A percentile compares a stretch with the other conserved stretches of the same genome.
Evolutionary conservation across 2,329 filamentous ascomycete species (phyloP).

Genomic region (Pestalotiopsis sp.): DNA sequence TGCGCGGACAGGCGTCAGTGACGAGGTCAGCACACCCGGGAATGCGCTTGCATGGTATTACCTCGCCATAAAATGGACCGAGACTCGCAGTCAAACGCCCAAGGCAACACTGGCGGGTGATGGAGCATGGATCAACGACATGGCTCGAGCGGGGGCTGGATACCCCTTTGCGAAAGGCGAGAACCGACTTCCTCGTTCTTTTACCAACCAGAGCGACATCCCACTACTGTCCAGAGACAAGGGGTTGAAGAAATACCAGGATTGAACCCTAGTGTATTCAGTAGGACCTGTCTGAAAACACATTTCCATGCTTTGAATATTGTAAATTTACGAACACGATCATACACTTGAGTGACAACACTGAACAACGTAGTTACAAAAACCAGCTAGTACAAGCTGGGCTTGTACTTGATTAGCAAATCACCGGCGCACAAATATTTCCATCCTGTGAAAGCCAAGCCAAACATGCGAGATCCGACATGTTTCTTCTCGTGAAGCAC

Average conservation of each 20-base stretch:
- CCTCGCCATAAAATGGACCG: slow-evolving; percentile 68
- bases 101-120: slow-evolving; percentile 55
- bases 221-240: background rate
- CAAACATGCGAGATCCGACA: background rate
- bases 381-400: too few relatives aligned
- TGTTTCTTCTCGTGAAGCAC: background rate
- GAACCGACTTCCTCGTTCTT: slow-evolving; percentile 59
- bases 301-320: too few relatives aligned
- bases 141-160: slow-evolving; percentile 68
- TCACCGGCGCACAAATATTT: background rate
- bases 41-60: slow-evolving; percentile 80
- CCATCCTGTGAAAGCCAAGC: background rate
- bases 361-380: too few relatives aligned
- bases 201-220: background rate
- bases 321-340: too few relatives aligned
- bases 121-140: slow-evolving; percentile 72
- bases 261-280: background rate
- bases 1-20: slow-evolving; percentile 69
- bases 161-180: slow-evolving; percentile 61
- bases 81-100: slow-evolving; percentile 38
- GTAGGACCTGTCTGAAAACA: too few relatives aligned
- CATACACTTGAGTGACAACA: too few relatives aligned
- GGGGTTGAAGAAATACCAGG: background rate
- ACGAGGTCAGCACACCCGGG: slow-evolving; percentile 81
- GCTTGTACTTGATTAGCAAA: too few relatives aligned